phyloP scores from a whole-genome alignment of 352 stramenopile species.

The Aphanomyces astaci region DNA sequence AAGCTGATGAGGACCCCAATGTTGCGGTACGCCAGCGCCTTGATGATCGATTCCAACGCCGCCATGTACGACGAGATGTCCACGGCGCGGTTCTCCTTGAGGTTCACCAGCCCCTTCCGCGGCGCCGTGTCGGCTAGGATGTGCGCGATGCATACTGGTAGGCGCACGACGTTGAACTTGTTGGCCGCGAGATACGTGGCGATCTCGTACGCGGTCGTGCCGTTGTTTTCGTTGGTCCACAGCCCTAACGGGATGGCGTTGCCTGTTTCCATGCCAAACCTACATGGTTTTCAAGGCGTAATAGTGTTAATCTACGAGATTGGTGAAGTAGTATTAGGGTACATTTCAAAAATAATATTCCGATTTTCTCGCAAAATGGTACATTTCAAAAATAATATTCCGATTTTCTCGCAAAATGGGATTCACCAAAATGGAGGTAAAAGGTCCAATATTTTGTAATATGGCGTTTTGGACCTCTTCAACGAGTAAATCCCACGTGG shows the following conservation, averaged over 20 bases:
- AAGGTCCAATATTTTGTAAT: too few relatives aligned
- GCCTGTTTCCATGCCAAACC: conserved; percentile 64
- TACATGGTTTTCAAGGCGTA: not conserved
- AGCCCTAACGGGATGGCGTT: conserved; percentile 61
- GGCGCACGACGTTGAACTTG: conserved; percentile 64
- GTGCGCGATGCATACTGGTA: conserved; percentile 49
- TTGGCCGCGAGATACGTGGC: conserved; percentile 52
- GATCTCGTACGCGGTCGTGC: conserved; percentile 64
- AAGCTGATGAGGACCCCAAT: conserved; percentile 65
- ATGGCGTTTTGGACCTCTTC: too few relatives aligned
- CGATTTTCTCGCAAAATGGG: too few relatives aligned
- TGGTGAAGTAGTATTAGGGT: too few relatives aligned
- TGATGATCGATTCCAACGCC: conserved; percentile 45
- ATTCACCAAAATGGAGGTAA: too few relatives aligned
- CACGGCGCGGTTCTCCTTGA: conserved; percentile 59
- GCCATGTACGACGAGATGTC: conserved; percentile 63
- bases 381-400: too few relatives aligned
- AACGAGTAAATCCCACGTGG: too few relatives aligned
- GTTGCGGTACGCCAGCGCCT: conserved; percentile 50
- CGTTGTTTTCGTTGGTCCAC: conserved; percentile 68
- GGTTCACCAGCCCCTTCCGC: conserved; percentile 46
- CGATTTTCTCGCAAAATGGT: too few relatives aligned
- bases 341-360: too few relatives aligned
- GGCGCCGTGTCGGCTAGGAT: conserved; percentile 40
- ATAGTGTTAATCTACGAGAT: too few relatives aligned